A percentile compares a stretch with the other conserved stretches of the same genome.
Evolutionary conservation across 345 rosid genomes (phyloP).

Genomic region (Eucalyptus curtisii): DNA sequence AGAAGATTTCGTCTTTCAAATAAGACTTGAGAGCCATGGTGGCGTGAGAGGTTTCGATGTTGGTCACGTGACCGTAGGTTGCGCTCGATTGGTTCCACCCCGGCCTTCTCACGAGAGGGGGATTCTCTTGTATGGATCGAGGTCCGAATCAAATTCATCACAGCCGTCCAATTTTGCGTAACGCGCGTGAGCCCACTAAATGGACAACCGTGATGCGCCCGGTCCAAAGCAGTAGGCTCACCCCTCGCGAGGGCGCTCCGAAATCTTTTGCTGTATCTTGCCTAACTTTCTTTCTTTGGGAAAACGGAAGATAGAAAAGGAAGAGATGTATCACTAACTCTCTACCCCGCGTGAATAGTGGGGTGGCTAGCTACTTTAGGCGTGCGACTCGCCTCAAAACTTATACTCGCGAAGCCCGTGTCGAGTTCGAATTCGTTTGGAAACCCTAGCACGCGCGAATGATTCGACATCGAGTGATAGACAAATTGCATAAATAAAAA

Average conservation of each 20-base stretch:
- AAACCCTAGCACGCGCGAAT: background rate
- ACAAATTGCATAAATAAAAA: background rate
- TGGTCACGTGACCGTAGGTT: background rate
- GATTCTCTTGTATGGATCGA: background rate
- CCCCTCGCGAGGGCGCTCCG: background rate
- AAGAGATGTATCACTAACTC: background rate
- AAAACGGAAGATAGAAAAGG: background rate
- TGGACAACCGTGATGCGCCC: background rate
- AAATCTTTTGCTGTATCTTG: background rate
- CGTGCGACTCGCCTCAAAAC: background rate
- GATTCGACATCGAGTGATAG: background rate
- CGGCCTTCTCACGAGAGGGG: background rate
- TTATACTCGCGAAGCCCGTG: background rate
- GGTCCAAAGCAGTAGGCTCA: background rate
- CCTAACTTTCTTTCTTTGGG: background rate
- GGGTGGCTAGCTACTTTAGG: background rate
- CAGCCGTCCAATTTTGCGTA: background rate
- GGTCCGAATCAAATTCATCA: background rate
- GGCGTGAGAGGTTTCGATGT: background rate
- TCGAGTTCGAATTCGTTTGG: background rate
- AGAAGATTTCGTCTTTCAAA: background rate
- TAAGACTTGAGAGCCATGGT: background rate
- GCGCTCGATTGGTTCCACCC: background rate
- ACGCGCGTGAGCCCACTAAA: background rate
- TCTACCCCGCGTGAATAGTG: background rate